Base-by-base conservation (phyloP, 257 asterid species). In the Solanum bukasovii region DNA sequence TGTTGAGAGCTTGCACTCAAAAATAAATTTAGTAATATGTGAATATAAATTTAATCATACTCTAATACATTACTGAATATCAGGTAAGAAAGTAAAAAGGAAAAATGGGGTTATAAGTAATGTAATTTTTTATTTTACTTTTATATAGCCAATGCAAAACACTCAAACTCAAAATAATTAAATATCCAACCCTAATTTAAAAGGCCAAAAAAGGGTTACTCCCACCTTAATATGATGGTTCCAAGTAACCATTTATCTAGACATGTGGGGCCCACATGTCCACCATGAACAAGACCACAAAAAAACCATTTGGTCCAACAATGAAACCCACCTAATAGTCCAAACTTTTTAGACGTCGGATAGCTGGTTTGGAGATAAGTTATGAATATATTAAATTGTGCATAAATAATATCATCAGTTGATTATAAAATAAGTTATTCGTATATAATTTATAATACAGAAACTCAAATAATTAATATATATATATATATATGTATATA, bases 211-310 rank as follows among this genome's bases (percentile, higher is more conserved):
- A 4, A 0, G 14, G 35, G 25, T 25, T 78, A 27, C 38, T 42
- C 37, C 84, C 25, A 40, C 65, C n/a, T 8, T 79, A 79, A 70
- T 70, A 29, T 27, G 21, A 7, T 44, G 84, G 84, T 9, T 16
- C 18, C 29, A 61, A 89, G 10, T 63, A 82, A 88, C 49, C 13
- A 79, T 14, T 79, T 34, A 74, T 33, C 8, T 61, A 40, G 93
- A 93, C 97, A 94, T 52, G 73, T 91, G 93, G 96, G 96, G 33
- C 94, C 98, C 84, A 5, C 5, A 37, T 92, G 97, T 91, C 94
- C 89, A 85, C 94, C 87, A 29, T 78, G 86, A 70, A 87, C 89
- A 71, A 90, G 91, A 92, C 95, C 91, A 78, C 35, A 86, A 42
- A 29, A 29, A 49, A 29, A 18, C 85, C 44, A 18, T 29, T 49